Conservation (phyloP, 1,139 yeast genomes). For the Chernovozyma aurita region DNA sequence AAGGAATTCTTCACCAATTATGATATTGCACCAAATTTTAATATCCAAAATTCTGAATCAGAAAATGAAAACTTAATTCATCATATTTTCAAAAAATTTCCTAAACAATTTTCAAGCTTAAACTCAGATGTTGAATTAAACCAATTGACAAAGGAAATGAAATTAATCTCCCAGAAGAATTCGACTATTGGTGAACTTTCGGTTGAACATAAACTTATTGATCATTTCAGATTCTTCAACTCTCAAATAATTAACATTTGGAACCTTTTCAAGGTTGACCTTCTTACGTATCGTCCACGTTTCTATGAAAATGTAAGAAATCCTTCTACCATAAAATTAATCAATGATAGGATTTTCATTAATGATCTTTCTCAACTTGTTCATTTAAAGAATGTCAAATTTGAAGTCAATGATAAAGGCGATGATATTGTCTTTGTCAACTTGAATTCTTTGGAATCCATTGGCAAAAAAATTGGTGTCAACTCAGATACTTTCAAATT, state of each 20-base stretch:
- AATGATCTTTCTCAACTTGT: slow-evolving; percentile 46
- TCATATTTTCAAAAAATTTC: slow-evolving; percentile 15
- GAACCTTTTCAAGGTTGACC: slow-evolving; percentile 21
- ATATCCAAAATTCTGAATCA: slow-evolving; percentile 11
- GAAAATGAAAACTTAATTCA: slow-evolving; percentile 10
- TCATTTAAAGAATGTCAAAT: slow-evolving; percentile 19
- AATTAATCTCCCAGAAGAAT: slow-evolving; percentile 20
- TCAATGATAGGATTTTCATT: slow-evolving; percentile 43
- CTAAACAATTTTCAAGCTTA: slow-evolving; percentile 11
- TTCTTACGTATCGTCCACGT: slow-evolving; percentile 1
- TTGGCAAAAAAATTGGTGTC: slow-evolving; percentile 39
- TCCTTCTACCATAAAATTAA: slow-evolving; percentile 12
- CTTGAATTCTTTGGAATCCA: slow-evolving; percentile 37
- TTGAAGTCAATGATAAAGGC: slow-evolving; percentile 11
- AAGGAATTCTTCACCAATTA: slow-evolving; percentile 14
- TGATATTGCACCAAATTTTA: slow-evolving; percentile 16
- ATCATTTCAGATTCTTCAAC: slow-evolving; percentile 31
- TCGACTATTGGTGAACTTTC: slow-evolving; percentile 4
- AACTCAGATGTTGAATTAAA: slow-evolving; percentile 7
- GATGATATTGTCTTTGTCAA: slow-evolving; percentile 28
- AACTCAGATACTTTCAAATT: slow-evolving; percentile 36
- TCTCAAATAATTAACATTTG: slow-evolving; percentile 32
- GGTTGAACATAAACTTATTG: slow-evolving; percentile 16
- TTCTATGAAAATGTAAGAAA: slow-evolving; percentile 6
- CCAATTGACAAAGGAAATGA: slow-evolving; percentile 34